Evolutionary conservation across 805 yeast genomes (phyloP).

Genomic region (Torulaspora gathmanii): DNA sequence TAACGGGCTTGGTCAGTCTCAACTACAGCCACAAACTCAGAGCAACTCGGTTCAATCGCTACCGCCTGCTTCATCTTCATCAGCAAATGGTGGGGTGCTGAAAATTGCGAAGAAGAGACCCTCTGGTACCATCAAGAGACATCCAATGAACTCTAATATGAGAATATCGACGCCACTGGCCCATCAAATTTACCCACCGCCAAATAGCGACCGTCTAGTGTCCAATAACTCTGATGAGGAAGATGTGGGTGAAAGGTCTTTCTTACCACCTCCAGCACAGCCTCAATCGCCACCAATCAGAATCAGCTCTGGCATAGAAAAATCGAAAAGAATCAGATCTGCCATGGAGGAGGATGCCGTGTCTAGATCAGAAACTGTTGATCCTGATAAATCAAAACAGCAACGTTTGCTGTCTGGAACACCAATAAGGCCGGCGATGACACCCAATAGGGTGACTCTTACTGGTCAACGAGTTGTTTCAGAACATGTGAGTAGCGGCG

Average conservation of each 20-base stretch:
- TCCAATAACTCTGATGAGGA: constrained; percentile 32
- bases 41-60: constrained; percentile 5
- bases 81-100: constrained; percentile 16
- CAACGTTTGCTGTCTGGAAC: constrained; percentile 34
- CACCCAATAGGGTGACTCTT: constrained; percentile 24
- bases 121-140: constrained; percentile 12
- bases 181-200: constrained; percentile 39
- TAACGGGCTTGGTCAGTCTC: constrained; percentile 17
- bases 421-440: constrained; percentile 25
- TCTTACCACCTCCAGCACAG: constrained; percentile 37
- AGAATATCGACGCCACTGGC: constrained; percentile 40
- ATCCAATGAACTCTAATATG: constrained; percentile 12
- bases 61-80: constrained; percentile 7
- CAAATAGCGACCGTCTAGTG: constrained; percentile 13
- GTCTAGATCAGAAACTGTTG: constrained; percentile 37
- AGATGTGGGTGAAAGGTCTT: constrained; percentile 32
- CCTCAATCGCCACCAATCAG: constrained; percentile 39
- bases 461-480: constrained; percentile 33
- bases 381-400: constrained; percentile 37
- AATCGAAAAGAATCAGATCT: constrained; percentile 31
- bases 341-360: constrained; percentile 36
- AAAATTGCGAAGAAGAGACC: constrained; percentile 27
- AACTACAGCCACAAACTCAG: constrained; percentile 2
- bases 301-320: constrained; percentile 35
- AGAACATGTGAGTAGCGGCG: constrained; percentile 20